Evolutionary conservation across 805 yeast species (phyloP).

Genomic region (Sungouiozyma ichnusensis): DNA sequence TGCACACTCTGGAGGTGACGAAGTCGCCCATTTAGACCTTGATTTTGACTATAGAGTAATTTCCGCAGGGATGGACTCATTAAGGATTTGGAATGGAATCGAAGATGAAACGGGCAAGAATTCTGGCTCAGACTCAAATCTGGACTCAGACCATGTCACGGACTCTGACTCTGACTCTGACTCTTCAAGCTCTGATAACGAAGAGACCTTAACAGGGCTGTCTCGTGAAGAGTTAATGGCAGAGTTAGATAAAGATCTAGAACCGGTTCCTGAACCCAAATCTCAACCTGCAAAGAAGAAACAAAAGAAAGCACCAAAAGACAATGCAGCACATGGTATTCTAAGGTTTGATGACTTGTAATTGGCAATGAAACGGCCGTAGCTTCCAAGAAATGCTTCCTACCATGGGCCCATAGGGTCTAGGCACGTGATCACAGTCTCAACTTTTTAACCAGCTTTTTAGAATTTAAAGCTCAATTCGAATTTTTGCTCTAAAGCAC

Average conservation of each 20-base stretch:
- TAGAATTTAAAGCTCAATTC: no score
- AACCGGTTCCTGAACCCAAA: background rate
- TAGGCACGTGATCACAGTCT: background rate
- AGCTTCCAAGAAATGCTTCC: background rate
- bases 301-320: conserved; percentile 5
- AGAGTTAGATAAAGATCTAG: conserved; percentile 23
- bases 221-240: conserved; percentile 25
- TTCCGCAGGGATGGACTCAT: conserved; percentile 72
- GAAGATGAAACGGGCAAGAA: conserved; percentile 21
- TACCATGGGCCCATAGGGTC: background rate
- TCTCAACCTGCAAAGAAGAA: conserved; percentile 1
- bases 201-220: conserved; percentile 14
- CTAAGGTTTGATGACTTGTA: conserved; percentile 51
- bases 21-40: conserved; percentile 63
- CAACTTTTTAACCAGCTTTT: background rate
- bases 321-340: conserved; percentile 41
- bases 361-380: no score
- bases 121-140: conserved; percentile 14
- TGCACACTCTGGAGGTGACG: conserved; percentile 54
- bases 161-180: conserved; percentile 13
- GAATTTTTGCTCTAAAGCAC: no score
- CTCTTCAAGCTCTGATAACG: conserved; percentile 22
- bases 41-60: conserved; percentile 73
- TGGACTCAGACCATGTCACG: conserved; percentile 13
- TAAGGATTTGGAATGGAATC: conserved; percentile 61